A percentile compares a stretch with the other conserved stretches of the same genome.
Evolutionary conservation across 1,284 basidiomycete species (phyloP).

Genomic region (Cryptococcus sp.): DNA sequence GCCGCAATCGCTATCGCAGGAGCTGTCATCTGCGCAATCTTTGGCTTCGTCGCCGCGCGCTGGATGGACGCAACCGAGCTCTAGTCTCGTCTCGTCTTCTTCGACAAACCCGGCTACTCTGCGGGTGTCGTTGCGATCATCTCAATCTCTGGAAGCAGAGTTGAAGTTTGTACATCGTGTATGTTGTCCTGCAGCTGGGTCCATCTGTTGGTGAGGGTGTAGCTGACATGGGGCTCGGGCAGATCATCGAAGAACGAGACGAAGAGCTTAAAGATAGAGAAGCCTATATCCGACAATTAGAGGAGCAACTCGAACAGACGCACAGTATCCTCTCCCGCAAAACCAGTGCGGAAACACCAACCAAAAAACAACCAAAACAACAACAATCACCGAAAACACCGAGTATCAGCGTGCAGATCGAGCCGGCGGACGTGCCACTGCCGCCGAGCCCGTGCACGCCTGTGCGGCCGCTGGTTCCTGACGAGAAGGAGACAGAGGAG

Average conservation of each 20-base stretch:
- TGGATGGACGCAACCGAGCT: constrained; percentile 34
- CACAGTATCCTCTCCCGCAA: constrained; percentile 38
- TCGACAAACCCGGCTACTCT: constrained; percentile 26
- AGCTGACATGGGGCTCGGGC: constrained; percentile 1
- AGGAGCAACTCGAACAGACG: constrained; percentile 54
- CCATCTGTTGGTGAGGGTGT: background rate
- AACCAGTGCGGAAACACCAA: constrained; percentile 20
- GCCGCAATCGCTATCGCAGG: constrained; percentile 84
- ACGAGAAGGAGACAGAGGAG: background rate
- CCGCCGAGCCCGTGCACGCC: constrained; percentile 16
- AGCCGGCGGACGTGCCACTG: constrained; percentile 16
- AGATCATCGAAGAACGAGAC: constrained; percentile 75
- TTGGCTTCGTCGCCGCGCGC: constrained; percentile 43
- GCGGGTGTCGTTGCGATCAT: constrained; percentile 56
- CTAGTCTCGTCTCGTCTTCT: constrained; percentile 33
- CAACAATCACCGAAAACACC: constrained; percentile 5
- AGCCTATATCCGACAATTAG: constrained; percentile 73
- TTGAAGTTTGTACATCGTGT: constrained; percentile 36
- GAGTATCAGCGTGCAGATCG: constrained; percentile 4
- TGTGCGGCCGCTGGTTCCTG: background rate
- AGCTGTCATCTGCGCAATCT: constrained; percentile 82
- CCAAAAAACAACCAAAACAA: background rate
- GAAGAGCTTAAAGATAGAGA: constrained; percentile 73
- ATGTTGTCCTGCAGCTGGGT: too few species aligned
- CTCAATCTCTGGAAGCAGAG: constrained; percentile 80